Evolutionary conservation across 1,139 yeast genomes (phyloP).

Genomic region (Candida tetrigidarum): DNA sequence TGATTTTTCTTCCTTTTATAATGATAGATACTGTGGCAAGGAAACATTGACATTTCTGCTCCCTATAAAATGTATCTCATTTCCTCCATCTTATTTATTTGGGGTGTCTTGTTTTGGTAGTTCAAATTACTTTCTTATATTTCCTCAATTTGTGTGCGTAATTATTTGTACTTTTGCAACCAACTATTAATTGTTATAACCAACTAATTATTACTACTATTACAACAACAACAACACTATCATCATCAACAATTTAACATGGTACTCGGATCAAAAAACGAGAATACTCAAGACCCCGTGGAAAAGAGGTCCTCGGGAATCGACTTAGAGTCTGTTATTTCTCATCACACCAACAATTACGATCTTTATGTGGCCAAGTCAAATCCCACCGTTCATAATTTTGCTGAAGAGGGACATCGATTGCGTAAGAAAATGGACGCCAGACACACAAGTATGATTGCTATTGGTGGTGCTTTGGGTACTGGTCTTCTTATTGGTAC

Average conservation of each 20-base stretch:
- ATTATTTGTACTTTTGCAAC: too few relatives aligned
- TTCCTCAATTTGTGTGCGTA: too few relatives aligned
- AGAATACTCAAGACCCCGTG: conserved; percentile 20
- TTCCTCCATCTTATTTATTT: too few relatives aligned
- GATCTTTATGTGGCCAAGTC: conserved; percentile 51
- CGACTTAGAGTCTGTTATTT: conserved; percentile 17
- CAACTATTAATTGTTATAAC: neutral
- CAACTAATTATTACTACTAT: neutral
- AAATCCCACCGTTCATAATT: conserved; percentile 38
- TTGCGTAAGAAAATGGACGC: conserved; percentile 67
- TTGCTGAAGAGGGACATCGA: conserved; percentile 49
- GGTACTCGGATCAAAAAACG: conserved; percentile 6
- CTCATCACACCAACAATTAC: conserved; percentile 51
- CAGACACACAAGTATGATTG: conserved; percentile 77
- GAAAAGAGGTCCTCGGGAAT: conserved; percentile 7
- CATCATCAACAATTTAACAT: too few relatives aligned
- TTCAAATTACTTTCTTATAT: too few relatives aligned
- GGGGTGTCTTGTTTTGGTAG: too few relatives aligned
- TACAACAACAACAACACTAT: too few relatives aligned
- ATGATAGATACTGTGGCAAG: too few relatives aligned
- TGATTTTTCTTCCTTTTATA: neutral
- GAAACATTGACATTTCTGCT: too few relatives aligned
- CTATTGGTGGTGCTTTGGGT: conserved; percentile 43
- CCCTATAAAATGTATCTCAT: neutral
- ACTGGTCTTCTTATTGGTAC: conserved; percentile 77